phyloP scores from a whole-genome alignment of 2,329 filamentous ascomycete genomes.

The Pseudofabraea citricarpa region DNA sequence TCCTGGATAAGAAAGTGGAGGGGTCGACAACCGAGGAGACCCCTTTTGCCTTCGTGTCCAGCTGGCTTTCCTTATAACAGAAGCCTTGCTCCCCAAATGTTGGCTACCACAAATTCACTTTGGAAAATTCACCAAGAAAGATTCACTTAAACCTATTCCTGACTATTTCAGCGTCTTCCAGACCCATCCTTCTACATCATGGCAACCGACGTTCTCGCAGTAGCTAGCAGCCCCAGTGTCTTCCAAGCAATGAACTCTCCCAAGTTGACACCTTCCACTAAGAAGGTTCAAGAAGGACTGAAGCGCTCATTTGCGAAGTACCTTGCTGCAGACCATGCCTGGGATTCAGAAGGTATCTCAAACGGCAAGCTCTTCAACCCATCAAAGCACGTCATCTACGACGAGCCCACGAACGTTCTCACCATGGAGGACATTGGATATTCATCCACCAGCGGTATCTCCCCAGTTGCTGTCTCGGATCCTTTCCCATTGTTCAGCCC shows the following conservation, averaged over 20 bases:
- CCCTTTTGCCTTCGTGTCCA: too few relatives aligned
- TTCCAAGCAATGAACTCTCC: slow-evolving; percentile 20
- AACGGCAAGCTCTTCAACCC: slow-evolving; percentile 43
- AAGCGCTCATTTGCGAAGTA: slow-evolving; percentile 28
- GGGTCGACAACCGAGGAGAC: neutral
- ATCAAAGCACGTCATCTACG: slow-evolving; percentile 49
- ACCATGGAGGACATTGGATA: slow-evolving; percentile 60
- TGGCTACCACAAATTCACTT: too few relatives aligned
- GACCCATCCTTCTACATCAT: slow-evolving; percentile 10
- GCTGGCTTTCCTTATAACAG: too few relatives aligned
- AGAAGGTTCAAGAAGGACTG: slow-evolving; percentile 24
- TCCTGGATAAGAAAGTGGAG: neutral
- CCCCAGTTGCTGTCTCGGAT: slow-evolving; percentile 58
- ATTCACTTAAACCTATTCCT: too few relatives aligned
- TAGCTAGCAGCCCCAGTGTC: slow-evolving; percentile 18
- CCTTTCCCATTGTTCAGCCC: slow-evolving; percentile 59
- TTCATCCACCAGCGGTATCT: slow-evolving; percentile 50
- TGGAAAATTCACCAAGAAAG: too few relatives aligned
- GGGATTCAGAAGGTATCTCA: slow-evolving; percentile 7
- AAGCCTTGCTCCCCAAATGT: too few relatives aligned
- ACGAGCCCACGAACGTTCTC: slow-evolving; percentile 43
- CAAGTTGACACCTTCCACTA: slow-evolving; percentile 18
- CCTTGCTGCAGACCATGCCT: slow-evolving; percentile 22
- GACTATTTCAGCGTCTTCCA: too few relatives aligned
- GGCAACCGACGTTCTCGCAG: slow-evolving; percentile 21